Base-by-base conservation (phyloP, 2,329 filamentous ascomycete genomes). In the Aquanectria penicillioides region DNA sequence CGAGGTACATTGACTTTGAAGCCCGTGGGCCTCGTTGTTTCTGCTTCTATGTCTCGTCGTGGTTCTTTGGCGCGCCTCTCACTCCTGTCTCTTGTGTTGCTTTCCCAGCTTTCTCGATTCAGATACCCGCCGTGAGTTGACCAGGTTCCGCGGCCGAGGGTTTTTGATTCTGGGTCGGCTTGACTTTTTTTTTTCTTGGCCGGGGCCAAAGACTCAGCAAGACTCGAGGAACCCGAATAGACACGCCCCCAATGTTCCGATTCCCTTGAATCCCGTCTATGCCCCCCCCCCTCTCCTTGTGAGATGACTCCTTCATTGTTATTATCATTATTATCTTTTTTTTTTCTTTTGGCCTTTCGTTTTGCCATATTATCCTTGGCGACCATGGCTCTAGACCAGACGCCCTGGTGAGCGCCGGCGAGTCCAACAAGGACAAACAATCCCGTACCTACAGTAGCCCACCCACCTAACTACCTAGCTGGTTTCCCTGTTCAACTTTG, bases 101-200 rank as follows among this genome's bases (percentile, higher is more conserved):
- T 49, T 28, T 22, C 22, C 15, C 23, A 36, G 31, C 7, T 20
- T 57, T 57, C 44, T 51, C 28, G 34, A 56, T 48, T 31, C 41
- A 48, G 25, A 43, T 28, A 41, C 29, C 41, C 41, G 41, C 41
- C 18, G 38, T 23, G n/a, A 25, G 18, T 47, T 51, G 33, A 23
- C 38, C 47, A 57, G 31, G 29, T 50, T 36, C 29, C 38, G 54
- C 38, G 33, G 46, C 54, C 37, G 38, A 57, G 46, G 38, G 53
- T 51, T 36, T 38, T 46, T 33, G 29, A 37, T 23, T 51, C 18
- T 44, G 31, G 54, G 34, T 29, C 46, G 53, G 46, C 34, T 57
- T 28, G 29, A 33, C 29, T 48, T 56, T 56, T 56, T 50, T 41
- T 57, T 49, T 49, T 31, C 29, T 28, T 25, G 54, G 54, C 46